Conservation (phyloP, 371 early-diverging fungal genomes). For the Lichtheimia hyalospora region DNA sequence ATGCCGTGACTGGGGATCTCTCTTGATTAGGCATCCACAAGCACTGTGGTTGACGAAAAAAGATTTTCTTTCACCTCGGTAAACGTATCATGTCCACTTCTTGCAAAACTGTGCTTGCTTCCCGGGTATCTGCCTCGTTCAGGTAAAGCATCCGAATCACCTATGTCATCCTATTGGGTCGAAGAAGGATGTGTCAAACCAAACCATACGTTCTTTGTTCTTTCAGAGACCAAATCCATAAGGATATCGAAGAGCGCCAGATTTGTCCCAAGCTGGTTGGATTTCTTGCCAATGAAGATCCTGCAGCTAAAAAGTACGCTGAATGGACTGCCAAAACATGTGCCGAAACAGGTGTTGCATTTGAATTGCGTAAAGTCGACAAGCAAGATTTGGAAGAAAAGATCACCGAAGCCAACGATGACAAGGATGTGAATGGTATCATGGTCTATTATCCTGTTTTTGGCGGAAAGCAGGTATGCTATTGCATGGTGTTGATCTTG, state of each 20-base stretch:
- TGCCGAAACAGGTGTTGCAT: constrained; percentile 85
- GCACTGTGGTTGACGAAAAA: not conserved
- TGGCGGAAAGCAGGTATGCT: constrained; percentile 79
- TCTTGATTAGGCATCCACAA: too few species aligned
- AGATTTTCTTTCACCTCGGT: not conserved
- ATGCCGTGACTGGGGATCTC: too few species aligned
- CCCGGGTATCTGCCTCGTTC: constrained; percentile 60
- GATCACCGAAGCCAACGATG: constrained; percentile 88
- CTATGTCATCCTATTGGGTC: not conserved
- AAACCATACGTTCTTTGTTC: not conserved
- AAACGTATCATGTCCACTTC: constrained; percentile 5
- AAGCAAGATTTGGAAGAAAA: constrained; percentile 83
- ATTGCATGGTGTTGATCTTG: not conserved
- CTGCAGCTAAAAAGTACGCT: constrained; percentile 86
- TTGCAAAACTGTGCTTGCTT: constrained; percentile 57
- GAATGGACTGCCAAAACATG: constrained; percentile 93
- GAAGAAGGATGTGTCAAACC: not conserved
- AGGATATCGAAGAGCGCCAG: constrained; percentile 65
- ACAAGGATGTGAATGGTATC: constrained; percentile 83
- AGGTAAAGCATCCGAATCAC: constrained; percentile 43
- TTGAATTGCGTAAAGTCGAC: constrained; percentile 83
- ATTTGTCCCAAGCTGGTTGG: constrained; percentile 88
- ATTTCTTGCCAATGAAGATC: constrained; percentile 94
- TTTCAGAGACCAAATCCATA: constrained; percentile 78
- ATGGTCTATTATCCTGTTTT: constrained; percentile 97